Evolutionary conservation across 1,284 basidiomycete species (phyloP).

Genomic region (Cutaneotrichosporon cavernicola): DNA sequence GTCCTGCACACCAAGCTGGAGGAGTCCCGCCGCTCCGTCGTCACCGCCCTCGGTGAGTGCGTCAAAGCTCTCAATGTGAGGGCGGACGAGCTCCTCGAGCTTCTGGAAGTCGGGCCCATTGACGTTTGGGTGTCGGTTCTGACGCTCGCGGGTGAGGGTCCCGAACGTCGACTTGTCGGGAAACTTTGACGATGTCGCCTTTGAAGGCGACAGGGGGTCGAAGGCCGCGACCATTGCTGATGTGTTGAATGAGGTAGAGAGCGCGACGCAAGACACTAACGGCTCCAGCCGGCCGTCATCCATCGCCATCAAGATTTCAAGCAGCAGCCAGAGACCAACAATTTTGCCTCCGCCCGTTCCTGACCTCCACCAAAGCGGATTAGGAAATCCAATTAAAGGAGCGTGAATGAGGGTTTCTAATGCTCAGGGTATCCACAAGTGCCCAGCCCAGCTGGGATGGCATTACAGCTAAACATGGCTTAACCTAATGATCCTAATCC

Average conservation of each 20-base stretch:
- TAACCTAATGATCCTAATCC: no score
- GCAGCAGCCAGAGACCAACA: slow-evolving; percentile 1
- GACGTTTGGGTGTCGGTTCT: slow-evolving; percentile 74
- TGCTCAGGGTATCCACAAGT: no score
- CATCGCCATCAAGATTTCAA: slow-evolving; percentile 19
- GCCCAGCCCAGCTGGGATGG: no score
- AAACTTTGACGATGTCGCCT: slow-evolving; percentile 34
- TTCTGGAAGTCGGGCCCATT: slow-evolving; percentile 72
- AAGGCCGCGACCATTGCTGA: slow-evolving; percentile 30
- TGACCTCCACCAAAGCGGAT: background rate
- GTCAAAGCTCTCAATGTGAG: slow-evolving; percentile 96
- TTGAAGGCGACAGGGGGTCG: slow-evolving; percentile 46
- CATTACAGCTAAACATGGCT: no score
- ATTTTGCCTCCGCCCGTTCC: slow-evolving; percentile 19
- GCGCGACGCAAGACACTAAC: slow-evolving; percentile 1
- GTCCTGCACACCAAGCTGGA: slow-evolving; percentile 77
- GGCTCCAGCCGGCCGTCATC: background rate
- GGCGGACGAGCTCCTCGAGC: slow-evolving; percentile 88
- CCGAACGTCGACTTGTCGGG: slow-evolving; percentile 61
- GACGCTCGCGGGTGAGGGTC: slow-evolving; percentile 77
- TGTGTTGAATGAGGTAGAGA: background rate
- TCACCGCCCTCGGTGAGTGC: slow-evolving; percentile 84
- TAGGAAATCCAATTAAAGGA: no score
- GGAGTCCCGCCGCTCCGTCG: slow-evolving; percentile 72
- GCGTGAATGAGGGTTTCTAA: no score